Evolutionary conservation across 2,329 filamentous ascomycete genomes (phyloP), one percentile per base, ranked within the genome.

Genomic region (Pseudogymnoascus pannorum): DNA sequence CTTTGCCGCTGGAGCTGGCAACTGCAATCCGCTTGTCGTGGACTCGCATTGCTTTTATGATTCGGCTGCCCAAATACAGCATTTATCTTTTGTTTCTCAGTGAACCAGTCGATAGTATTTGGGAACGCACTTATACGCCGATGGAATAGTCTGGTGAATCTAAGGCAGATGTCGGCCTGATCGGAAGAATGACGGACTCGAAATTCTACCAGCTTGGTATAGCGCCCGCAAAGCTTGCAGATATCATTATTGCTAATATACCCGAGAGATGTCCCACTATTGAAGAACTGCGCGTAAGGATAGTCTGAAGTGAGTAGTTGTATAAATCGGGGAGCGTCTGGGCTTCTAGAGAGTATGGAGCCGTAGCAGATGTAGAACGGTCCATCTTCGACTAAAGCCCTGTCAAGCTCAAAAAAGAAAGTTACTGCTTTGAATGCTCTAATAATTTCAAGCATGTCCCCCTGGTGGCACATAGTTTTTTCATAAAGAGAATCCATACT

Each of bases 361-460:
- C 65, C 64, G 51, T 58, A 12, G 48, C 60, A 68, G 9, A 18
- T 22, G 58, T 67, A 69, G 18, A 59, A 35, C n/a, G 57, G 60
- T 7, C 60, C 60, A 9, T 66, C 42, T n/a, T 58, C 26, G 2
- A 61, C 36, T 33, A 54, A 59, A 29, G 62, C 58, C 42, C 20
- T 33, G 35, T 64, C 31, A 11, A 69, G 63, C 60, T 68, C 58
- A 60, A 68, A 69, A 61, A 66, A 69, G 58, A 69, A 67, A 31
- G 65, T 60, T 11, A 67, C 60, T 12, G 63, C 64, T 57, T 64
- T 64, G 9, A 63, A 62, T 6, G 64, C 60, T 22, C 64, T 58
- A 22, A 58, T 35, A 57, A 65, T 60, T 51, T 64, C 61, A 20
- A 62, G 58, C n/a, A 63, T 44, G 58, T 64, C 64, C 24, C 58